phyloP scores from a whole-genome alignment of 306 rosid genomes.

The Medicago ruthenica region DNA sequence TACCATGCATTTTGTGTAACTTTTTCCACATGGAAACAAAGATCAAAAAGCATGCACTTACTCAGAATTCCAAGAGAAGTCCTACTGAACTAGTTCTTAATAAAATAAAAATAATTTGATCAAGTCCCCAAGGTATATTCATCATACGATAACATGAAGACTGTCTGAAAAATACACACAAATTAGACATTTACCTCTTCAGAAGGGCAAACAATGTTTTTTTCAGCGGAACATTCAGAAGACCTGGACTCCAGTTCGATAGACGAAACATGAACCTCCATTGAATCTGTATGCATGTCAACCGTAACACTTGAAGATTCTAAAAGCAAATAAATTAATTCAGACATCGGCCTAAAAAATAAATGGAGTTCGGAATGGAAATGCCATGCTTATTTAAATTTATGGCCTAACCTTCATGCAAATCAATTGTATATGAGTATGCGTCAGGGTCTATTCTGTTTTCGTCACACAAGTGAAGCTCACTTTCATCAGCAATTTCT shows the following conservation, averaged over 20 bases:
- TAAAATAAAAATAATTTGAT: neutral
- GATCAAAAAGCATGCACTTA: conserved; percentile 3
- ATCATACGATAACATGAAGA: conserved; percentile 23
- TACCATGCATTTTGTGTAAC: conserved; percentile 3
- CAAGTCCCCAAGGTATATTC: neutral
- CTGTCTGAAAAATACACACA: neutral
- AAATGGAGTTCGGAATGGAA: neutral
- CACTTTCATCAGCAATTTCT: conserved; percentile 45
- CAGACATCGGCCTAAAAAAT: conserved; percentile 2
- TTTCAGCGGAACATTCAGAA: conserved; percentile 40
- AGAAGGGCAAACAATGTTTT: conserved; percentile 39
- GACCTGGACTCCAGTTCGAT: conserved; percentile 40
- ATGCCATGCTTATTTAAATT: conserved; percentile 1
- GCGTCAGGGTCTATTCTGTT: conserved; percentile 22
- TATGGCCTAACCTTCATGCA: conserved; percentile 51
- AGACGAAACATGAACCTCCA: conserved; percentile 48
- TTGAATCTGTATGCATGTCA: conserved; percentile 37
- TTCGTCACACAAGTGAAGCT: conserved; percentile 17
- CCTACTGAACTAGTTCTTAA: conserved; percentile 6
- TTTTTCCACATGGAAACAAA: neutral
- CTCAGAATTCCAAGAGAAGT: conserved; percentile 22
- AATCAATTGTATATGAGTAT: conserved; percentile 26
- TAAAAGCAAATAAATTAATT: conserved; percentile 37
- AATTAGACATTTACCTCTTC: conserved; percentile 51
- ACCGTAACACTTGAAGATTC: conserved; percentile 41